Evolutionary conservation across 2,329 filamentous ascomycete species (phyloP), one percentile per base, ranked within the genome.

Genomic region (Chrysoporthe cubensis): DNA sequence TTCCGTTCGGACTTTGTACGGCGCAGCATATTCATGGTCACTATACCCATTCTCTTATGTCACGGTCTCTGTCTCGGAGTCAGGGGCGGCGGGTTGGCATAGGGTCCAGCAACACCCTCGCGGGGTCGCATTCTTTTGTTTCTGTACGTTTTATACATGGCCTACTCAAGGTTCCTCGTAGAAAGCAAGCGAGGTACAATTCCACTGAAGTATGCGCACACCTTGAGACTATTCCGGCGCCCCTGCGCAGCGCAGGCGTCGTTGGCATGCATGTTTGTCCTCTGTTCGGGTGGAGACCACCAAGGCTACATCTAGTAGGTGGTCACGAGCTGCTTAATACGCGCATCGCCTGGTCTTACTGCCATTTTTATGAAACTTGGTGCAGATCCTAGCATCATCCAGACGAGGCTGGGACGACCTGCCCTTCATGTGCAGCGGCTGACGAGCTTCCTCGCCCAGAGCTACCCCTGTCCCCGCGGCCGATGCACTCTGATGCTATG

Each of bases 41-140:
- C 64, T 63, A 70, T 70, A 70, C 66, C 63, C 68, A 61, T 69
- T 63, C 58, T 54, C 60, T 57, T 67, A 46, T 63, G 54, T 60
- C 34, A 48, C 11, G 40, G 62, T 34, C 34, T 46, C 18, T 46
- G 18, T 32, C 34, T 1, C 13, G 42, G 52, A 13, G 59, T 54
- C 18, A n/a, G 42, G 61, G 57, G 43, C 7, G 9, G 14, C 16
- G 18, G 18, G 46, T 14, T 21, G 48, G 34, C 18, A 64, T 48
- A 63, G 60, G 14, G 48, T 32, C n/a, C 54, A 32, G 37, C 43
- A 26, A 43, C 52, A 62, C 44, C n/a, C 54, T 40, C 37, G 26
- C 16, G 21, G 43, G 21, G 54, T 48, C 44, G 21, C 61, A 59
- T 48, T 46, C 57, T 54, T 64, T 65, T 67, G 44, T 67, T 59